Evolutionary conservation across 257 asterid genomes (phyloP).

Genomic region (Gynochthodes officinalis): DNA sequence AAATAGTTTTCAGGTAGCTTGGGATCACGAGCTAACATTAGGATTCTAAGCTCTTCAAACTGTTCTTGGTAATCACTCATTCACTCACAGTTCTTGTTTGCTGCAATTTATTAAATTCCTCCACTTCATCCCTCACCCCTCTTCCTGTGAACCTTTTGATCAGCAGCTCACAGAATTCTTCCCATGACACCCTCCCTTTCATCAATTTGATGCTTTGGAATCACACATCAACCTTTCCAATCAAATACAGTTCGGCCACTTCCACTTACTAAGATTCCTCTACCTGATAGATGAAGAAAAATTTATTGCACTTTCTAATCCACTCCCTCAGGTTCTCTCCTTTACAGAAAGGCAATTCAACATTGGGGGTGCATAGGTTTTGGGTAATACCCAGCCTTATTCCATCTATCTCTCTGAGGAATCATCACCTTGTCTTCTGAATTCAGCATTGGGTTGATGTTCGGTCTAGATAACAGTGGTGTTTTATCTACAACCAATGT

Average conservation of each 20-base stretch:
- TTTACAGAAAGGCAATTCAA: background rate
- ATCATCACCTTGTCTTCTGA: no score
- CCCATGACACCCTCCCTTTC: background rate
- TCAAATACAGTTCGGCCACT: background rate
- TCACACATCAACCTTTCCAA: background rate
- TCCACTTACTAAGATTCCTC: rapidly evolving
- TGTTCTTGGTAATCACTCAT: background rate
- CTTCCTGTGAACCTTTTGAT: background rate
- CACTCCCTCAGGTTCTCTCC: background rate
- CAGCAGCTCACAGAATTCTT: background rate
- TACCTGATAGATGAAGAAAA: background rate
- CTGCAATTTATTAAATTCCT: background rate
- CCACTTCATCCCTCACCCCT: rapidly evolving
- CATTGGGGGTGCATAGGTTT: no score
- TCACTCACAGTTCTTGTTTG: background rate
- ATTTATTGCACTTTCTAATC: background rate
- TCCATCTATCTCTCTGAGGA: no score
- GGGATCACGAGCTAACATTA: background rate
- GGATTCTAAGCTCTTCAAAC: background rate
- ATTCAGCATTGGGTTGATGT: no score
- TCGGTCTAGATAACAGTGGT: no score
- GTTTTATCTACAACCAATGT: no score
- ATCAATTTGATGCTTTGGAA: background rate
- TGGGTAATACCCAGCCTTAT: no score
- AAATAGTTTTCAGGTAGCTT: background rate